These are phyloP conservation scores for Verruconis gallopava DNA, from an alignment of 2,329 filamentous ascomycete species.

Conservation along the genomic window DNA sequence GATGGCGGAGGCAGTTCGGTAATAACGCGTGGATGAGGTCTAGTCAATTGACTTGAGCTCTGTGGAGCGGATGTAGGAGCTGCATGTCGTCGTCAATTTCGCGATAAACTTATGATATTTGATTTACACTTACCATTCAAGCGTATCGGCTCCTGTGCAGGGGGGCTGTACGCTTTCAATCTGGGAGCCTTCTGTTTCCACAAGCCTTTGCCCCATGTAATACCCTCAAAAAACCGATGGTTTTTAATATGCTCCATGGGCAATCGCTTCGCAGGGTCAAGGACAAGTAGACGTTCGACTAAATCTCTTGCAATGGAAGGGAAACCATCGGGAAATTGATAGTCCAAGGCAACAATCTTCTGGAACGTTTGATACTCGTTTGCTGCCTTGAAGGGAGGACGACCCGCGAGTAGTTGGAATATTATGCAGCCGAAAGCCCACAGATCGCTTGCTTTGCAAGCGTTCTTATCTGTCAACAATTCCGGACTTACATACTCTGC, in stretches of 20 bases:
- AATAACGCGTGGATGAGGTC: constrained; percentile 67
- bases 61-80: constrained; percentile 9
- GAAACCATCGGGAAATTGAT: constrained; percentile 83
- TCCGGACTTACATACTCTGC: constrained; percentile 98
- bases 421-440: constrained; percentile 99
- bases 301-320: constrained; percentile 76
- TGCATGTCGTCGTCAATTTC: not conserved
- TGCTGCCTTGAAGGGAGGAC: constrained; percentile 88
- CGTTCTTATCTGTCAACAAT: constrained; percentile 89
- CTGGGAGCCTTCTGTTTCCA: constrained; percentile 87
- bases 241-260: constrained; percentile 95
- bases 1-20: constrained; percentile 94
- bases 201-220: constrained; percentile 67
- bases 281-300: constrained; percentile 76
- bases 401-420: constrained; percentile 88
- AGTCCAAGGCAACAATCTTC: constrained; percentile 90
- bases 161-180: constrained; percentile 70
- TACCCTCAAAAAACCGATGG: constrained; percentile 85
- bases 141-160: constrained; percentile 53
- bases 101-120: too few species aligned
- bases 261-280: constrained; percentile 72
- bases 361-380: constrained; percentile 98
- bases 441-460: constrained; percentile 92
- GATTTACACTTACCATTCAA: constrained; percentile 26
- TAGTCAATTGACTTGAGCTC: constrained; percentile 16